phyloP scores from a whole-genome alignment of 2,329 filamentous ascomycete species.

The Thielaviopsis euricoi region DNA sequence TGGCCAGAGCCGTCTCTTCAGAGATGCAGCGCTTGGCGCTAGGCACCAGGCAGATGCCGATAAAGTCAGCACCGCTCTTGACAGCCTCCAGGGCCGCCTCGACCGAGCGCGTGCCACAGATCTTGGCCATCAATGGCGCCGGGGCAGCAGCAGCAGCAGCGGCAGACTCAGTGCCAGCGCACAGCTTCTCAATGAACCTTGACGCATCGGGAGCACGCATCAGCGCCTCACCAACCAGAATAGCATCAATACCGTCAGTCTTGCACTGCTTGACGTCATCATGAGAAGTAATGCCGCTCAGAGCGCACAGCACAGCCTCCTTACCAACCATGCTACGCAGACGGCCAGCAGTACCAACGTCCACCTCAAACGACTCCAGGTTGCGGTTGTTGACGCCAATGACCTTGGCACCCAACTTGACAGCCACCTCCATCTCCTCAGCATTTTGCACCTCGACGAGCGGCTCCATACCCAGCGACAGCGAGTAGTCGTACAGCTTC shows the following conservation, averaged over 20 bases:
- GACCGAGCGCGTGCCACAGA: slow-evolving; percentile 75
- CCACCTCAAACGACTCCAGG: slow-evolving; percentile 89
- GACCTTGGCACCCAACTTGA: slow-evolving; percentile 72
- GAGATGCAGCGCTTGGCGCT: slow-evolving; percentile 66
- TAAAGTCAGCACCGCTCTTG: slow-evolving; percentile 73
- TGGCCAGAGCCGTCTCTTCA: slow-evolving; percentile 61
- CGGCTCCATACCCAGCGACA: slow-evolving; percentile 88
- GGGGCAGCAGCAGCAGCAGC: slow-evolving; percentile 19
- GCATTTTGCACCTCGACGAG: slow-evolving; percentile 91
- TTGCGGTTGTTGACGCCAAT: slow-evolving; percentile 98
- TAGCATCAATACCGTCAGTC: slow-evolving; percentile 76
- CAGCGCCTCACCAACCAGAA: slow-evolving; percentile 86
- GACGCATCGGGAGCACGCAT: slow-evolving; percentile 80
- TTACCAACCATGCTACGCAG: slow-evolving; percentile 74
- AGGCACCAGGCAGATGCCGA: slow-evolving; percentile 83
- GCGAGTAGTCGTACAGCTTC: slow-evolving; percentile 73
- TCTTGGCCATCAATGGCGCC: slow-evolving; percentile 61
- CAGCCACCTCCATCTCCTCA: slow-evolving; percentile 79
- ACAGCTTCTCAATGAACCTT: slow-evolving; percentile 68
- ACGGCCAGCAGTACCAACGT: slow-evolving; percentile 78
- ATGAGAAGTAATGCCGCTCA: slow-evolving; percentile 83
- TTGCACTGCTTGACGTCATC: slow-evolving; percentile 80
- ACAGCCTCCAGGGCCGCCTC: slow-evolving; percentile 70
- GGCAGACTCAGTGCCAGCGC: slow-evolving; percentile 37
- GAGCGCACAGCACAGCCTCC: slow-evolving; percentile 75